phyloP scores from a whole-genome alignment of 2,329 filamentous ascomycete genomes.

The Paecilomyces formosus region DNA sequence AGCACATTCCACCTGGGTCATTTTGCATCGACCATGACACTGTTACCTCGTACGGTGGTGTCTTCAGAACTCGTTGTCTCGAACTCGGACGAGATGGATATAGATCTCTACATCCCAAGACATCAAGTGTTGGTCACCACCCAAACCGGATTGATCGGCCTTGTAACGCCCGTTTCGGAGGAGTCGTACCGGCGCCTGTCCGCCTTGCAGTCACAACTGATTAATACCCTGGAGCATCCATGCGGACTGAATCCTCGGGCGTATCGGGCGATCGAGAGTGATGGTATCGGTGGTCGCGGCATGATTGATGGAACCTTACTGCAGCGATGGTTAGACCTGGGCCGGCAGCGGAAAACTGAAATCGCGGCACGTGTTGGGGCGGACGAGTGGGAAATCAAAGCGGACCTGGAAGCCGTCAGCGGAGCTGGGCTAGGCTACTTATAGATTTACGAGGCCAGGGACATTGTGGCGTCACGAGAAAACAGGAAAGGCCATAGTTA shows the following conservation, averaged over 20 bases:
- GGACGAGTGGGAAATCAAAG: conserved; percentile 59
- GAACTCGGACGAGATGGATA: conserved; percentile 31
- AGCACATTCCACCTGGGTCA: conserved; percentile 85
- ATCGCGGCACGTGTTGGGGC: conserved; percentile 66
- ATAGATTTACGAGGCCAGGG: conserved; percentile 8
- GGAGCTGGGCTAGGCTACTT: conserved; percentile 54
- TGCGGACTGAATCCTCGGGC: conserved; percentile 78
- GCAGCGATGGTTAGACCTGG: conserved; percentile 66
- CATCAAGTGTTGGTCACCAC: conserved; percentile 63
- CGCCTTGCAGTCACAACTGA: conserved; percentile 72
- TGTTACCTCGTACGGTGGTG: conserved; percentile 62
- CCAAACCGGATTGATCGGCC: conserved; percentile 65
- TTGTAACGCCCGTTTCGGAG: conserved; percentile 72
- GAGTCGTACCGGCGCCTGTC: conserved; percentile 74
- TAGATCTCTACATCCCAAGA: conserved; percentile 24
- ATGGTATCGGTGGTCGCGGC: conserved; percentile 48
- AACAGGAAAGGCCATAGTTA: not conserved
- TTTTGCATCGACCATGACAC: conserved; percentile 63
- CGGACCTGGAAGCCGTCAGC: conserved; percentile 59
- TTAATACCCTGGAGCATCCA: conserved; percentile 65
- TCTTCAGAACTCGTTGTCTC: conserved; percentile 30
- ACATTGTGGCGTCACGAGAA: not conserved
- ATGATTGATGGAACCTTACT: conserved; percentile 75
- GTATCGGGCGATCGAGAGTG: conserved; percentile 55
- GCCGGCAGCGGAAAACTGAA: conserved; percentile 63